These are phyloP conservation scores for Paulownia fortunei DNA, from an alignment of 257 asterid genomes.

Conservation along the genomic window DNA sequence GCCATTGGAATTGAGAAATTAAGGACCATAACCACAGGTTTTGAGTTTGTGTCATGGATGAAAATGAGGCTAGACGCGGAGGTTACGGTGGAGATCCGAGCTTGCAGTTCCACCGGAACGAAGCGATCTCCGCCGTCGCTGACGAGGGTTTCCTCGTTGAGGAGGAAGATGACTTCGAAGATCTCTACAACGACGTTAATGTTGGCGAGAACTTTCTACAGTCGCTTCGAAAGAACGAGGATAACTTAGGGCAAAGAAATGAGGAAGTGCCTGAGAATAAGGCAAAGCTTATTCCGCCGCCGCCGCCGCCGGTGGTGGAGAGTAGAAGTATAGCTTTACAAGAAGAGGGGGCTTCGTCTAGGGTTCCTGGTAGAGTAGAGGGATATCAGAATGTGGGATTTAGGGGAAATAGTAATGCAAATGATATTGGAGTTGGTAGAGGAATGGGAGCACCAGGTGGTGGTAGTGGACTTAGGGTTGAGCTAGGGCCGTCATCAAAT, in stretches of 20 bases:
- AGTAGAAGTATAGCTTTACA: slow-evolving; percentile 33
- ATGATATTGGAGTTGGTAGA: slow-evolving; percentile 42
- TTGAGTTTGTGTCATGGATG: slow-evolving; percentile 55
- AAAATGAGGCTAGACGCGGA: slow-evolving; percentile 54
- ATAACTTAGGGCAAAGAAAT: slow-evolving; percentile 38
- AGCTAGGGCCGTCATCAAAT: slow-evolving; percentile 40
- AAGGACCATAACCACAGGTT: slow-evolving; percentile 32
- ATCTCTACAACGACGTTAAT: slow-evolving; percentile 80
- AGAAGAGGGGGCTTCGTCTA: slow-evolving; percentile 46
- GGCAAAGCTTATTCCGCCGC: slow-evolving; percentile 27
- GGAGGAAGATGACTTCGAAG: slow-evolving; percentile 83
- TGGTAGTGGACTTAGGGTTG: slow-evolving; percentile 46
- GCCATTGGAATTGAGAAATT: background rate
- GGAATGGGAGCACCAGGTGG: slow-evolving; percentile 42
- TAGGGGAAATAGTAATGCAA: slow-evolving; percentile 39
- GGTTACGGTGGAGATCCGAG: slow-evolving; percentile 57
- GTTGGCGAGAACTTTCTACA: slow-evolving; percentile 82
- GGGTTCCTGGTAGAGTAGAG: slow-evolving; percentile 44
- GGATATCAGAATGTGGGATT: slow-evolving; percentile 50
- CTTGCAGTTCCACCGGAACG: slow-evolving; percentile 73
- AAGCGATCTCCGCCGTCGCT: slow-evolving; percentile 82
- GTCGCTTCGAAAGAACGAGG: slow-evolving; percentile 65
- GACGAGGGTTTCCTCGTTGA: slow-evolving; percentile 73
- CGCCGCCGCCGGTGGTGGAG: slow-evolving; percentile 40
- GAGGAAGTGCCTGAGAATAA: slow-evolving; percentile 45